Evolutionary conservation across 306 rosid genomes (phyloP).

Genomic region (Prosopis cineraria): DNA sequence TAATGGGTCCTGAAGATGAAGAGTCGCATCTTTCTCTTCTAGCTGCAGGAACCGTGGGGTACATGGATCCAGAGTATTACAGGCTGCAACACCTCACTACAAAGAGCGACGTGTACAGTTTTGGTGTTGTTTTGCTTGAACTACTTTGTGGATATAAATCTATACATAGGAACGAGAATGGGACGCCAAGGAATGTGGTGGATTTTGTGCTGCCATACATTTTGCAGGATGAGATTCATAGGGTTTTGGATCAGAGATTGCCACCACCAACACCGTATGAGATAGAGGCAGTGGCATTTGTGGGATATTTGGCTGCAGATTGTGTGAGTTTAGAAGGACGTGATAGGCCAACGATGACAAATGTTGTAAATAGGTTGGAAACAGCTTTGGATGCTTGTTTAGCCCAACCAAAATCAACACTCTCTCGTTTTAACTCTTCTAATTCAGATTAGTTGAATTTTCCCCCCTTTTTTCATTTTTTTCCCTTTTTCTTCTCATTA

Average conservation of each 20-base stretch:
- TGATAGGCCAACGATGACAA: slow-evolving; percentile 66
- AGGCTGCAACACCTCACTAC: slow-evolving; percentile 69
- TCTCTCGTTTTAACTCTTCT: slow-evolving; percentile 44
- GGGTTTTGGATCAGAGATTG: slow-evolving; percentile 67
- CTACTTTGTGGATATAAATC: slow-evolving; percentile 67
- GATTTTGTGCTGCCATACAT: slow-evolving; percentile 74
- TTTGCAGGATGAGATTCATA: slow-evolving; percentile 70
- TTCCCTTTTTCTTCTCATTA: neutral
- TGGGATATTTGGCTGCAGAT: slow-evolving; percentile 81
- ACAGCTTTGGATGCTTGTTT: slow-evolving; percentile 65
- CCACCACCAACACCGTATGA: slow-evolving; percentile 81
- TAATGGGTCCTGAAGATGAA: slow-evolving; percentile 66
- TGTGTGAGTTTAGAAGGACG: slow-evolving; percentile 72
- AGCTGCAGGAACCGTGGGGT: slow-evolving; percentile 81
- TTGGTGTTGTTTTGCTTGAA: slow-evolving; percentile 76
- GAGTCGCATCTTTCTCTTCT: slow-evolving; percentile 53
- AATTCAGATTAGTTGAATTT: neutral
- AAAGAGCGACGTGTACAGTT: slow-evolving; percentile 90
- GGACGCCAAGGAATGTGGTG: slow-evolving; percentile 80
- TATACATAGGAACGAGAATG: slow-evolving; percentile 67
- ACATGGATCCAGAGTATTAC: slow-evolving; percentile 93
- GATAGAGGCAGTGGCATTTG: slow-evolving; percentile 73
- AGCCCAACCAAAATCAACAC: slow-evolving; percentile 43
- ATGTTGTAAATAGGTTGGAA: slow-evolving; percentile 63
- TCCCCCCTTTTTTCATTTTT: neutral